phyloP scores from a whole-genome alignment of 495 filamentous ascomycete species.

The Aspergillus nidulans region DNA sequence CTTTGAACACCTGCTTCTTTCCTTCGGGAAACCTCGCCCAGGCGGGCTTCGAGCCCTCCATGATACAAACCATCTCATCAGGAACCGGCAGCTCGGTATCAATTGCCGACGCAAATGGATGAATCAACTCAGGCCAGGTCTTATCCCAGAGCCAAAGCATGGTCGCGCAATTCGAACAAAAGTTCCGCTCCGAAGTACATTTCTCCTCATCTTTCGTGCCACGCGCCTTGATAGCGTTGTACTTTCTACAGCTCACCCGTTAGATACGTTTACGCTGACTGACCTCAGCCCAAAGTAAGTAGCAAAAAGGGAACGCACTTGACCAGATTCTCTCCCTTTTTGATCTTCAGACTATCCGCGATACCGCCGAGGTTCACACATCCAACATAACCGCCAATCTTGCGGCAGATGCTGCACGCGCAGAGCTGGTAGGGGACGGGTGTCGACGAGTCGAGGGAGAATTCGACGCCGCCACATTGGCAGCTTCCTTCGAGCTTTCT shows the following conservation, averaged over 20 bases:
- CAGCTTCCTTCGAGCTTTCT: constrained; percentile 52
- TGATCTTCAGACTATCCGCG: constrained; percentile 42
- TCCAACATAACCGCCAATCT: constrained; percentile 47
- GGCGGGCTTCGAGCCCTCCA: constrained; percentile 43
- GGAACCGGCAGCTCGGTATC: constrained; percentile 50
- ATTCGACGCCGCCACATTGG: constrained; percentile 51
- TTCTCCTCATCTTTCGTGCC: constrained; percentile 40
- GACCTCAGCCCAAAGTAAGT: neutral
- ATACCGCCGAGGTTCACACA: constrained; percentile 50
- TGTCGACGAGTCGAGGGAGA: constrained; percentile 47
- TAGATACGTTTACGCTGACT: too few species aligned
- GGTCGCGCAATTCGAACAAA: constrained; percentile 48
- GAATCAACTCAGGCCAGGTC: constrained; percentile 52
- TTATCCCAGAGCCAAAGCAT: constrained; percentile 50
- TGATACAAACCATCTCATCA: constrained; percentile 51
- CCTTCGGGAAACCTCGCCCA: constrained; percentile 52
- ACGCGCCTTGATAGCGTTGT: constrained; percentile 46
- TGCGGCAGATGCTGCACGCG: constrained; percentile 54
- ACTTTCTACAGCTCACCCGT: constrained; percentile 35
- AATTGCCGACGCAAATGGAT: constrained; percentile 55
- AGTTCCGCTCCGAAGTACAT: constrained; percentile 47
- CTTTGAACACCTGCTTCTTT: constrained; percentile 42
- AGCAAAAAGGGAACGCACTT: constrained; percentile 30
- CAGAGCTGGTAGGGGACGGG: constrained; percentile 55
- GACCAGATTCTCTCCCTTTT: constrained; percentile 44